Evolutionary conservation across 1,139 yeast species (phyloP), one percentile per base, ranked within the genome.

Genomic region (Barnettozyma hawaiiensis): DNA sequence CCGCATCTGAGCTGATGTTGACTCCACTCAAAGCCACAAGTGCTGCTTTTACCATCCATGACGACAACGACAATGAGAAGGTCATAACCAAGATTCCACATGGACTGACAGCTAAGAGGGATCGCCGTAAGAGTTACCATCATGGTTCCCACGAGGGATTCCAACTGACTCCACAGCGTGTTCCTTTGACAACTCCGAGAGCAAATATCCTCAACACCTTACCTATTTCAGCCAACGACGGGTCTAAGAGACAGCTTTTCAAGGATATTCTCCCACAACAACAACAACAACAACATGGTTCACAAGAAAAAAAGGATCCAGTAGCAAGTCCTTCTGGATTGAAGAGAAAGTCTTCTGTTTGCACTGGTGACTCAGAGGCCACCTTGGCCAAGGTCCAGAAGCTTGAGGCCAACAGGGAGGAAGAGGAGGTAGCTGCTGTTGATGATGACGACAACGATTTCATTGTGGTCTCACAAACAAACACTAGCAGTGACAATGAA

Each of bases 21-120:
- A 54, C 58, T 1, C 58, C 60, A 8, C 33, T 54, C 26, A 56
- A 48, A 35, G 41, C 32, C 14, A 26, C 37, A 3, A 45, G 37
- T 1, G n/a, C 46, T 1, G n/a, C 46, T 7, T 52, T 54, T 29
- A 40, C 41, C 21, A 46, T 54, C 27, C 53, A 52, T 7, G 44
- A 52, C 28, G 51, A 48, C 27, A 44, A 50, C 29, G 37, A 51
- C 27, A 41, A 36, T 10, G 47, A 41, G 3, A 47, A 45, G 4
- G 51, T 49, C 11, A 42, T 61, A 40, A 57, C 53, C 19, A 66
- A 63, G 45, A 73, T 72, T 43, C 75, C 77, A 2, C 80, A 75
- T 50, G 80, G 79, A 0, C 56, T 75, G 31, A 69, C 73, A 19
- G 69, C 70, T 34, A 57, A 55, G 43, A 48, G 57, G 47, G 64